These are phyloP conservation scores for Citrus australasica DNA, from an alignment of 345 rosid genomes.

Conservation along the genomic window DNA sequence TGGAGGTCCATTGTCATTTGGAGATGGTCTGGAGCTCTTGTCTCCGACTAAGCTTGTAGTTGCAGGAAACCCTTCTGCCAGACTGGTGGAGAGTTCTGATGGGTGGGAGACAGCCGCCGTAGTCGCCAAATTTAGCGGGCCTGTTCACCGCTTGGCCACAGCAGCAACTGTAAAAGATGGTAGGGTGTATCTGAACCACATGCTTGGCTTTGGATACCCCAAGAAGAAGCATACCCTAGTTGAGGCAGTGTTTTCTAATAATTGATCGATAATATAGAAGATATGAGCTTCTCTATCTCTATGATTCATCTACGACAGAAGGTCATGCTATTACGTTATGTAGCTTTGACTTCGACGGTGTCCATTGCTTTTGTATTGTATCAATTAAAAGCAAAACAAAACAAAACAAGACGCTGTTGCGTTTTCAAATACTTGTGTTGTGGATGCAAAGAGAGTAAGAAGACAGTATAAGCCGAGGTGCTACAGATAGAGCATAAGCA, in stretches of 20 bases:
- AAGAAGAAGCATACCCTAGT: slow-evolving; percentile 80
- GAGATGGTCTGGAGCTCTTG: slow-evolving; percentile 72
- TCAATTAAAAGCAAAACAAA: neutral
- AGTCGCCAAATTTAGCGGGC: slow-evolving; percentile 60
- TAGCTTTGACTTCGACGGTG: neutral
- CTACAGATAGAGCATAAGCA: too few species aligned
- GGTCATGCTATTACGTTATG: neutral
- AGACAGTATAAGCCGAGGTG: too few species aligned
- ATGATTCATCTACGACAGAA: neutral
- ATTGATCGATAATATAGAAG: neutral
- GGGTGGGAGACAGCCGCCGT: slow-evolving; percentile 82
- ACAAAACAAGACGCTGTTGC: too few species aligned
- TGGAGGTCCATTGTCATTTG: slow-evolving; percentile 58
- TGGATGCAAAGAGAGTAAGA: too few species aligned
- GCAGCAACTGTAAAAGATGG: slow-evolving; percentile 88
- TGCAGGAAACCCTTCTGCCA: slow-evolving; percentile 71
- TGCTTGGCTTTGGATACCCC: slow-evolving; percentile 78
- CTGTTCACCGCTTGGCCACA: slow-evolving; percentile 64
- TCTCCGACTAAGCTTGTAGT: slow-evolving; percentile 74
- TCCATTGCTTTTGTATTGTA: neutral
- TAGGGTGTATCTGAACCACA: slow-evolving; percentile 64
- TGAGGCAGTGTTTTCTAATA: slow-evolving; percentile 63
- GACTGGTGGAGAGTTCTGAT: slow-evolving; percentile 73
- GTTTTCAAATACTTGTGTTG: too few species aligned
- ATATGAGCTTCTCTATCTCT: neutral